Conservation (phyloP, 768 basidiomycete species). For the Chlorophyllum brunneum region DNA sequence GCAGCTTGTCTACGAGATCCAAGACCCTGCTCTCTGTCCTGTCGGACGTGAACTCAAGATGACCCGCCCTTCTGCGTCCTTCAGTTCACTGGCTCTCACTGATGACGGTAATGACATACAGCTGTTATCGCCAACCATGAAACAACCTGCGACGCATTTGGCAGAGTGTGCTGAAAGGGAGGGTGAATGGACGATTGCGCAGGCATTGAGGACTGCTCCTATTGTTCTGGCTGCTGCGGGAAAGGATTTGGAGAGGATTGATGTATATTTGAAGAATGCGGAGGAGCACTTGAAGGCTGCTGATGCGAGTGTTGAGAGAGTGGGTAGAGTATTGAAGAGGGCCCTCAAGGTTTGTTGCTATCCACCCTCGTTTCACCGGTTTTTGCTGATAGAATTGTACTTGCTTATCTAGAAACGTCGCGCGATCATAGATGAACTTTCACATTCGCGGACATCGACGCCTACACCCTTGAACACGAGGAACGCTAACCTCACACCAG, state of each 20-base stretch:
- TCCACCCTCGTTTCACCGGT: not conserved
- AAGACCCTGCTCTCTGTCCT: conserved; percentile 31
- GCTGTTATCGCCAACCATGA: not conserved
- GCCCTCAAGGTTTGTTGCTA: conserved; percentile 45
- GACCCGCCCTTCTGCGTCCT: not conserved
- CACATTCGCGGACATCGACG: conserved; percentile 9
- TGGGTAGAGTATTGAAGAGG: conserved; percentile 52
- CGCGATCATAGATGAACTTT: conserved; percentile 29
- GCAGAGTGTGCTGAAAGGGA: conserved; percentile 7
- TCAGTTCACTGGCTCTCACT: conserved; percentile 7
- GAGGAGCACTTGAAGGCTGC: conserved; percentile 9
- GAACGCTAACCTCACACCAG: not conserved
- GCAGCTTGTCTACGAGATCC: conserved; percentile 37
- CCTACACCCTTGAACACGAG: conserved; percentile 3
- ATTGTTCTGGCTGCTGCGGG: conserved; percentile 48
- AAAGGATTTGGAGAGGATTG: conserved; percentile 54
- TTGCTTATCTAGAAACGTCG: conserved; percentile 46
- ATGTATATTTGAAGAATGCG: conserved; percentile 15
- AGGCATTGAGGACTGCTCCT: conserved; percentile 40
- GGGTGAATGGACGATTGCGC: conserved; percentile 34
- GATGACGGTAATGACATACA: not conserved
- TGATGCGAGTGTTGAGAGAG: conserved; percentile 16
- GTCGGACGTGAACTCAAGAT: conserved; percentile 37
- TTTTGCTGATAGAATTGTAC: conserved; percentile 6
- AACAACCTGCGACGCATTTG: not conserved